These are phyloP conservation scores for Acer yangbiense DNA, from an alignment of 345 rosid species.

Conservation along the genomic window DNA sequence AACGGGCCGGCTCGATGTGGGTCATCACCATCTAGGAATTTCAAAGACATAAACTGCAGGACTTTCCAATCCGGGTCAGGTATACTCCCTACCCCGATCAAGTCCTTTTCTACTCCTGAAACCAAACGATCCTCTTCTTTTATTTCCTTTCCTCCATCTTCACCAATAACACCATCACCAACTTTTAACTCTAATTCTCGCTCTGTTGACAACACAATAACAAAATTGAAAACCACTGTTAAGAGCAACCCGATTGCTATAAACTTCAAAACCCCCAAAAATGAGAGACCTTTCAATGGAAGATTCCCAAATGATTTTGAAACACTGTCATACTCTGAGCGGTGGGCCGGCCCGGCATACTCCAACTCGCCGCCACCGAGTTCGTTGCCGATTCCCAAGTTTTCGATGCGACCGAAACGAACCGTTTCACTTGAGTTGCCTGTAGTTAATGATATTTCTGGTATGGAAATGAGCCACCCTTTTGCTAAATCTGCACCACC, in stretches of 20 bases:
- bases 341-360: constrained; percentile 98
- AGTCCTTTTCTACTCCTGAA: constrained; percentile 32
- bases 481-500: constrained; percentile 83
- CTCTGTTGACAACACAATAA: constrained; percentile 17
- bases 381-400: constrained; percentile 90
- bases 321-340: constrained; percentile 60
- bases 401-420: constrained; percentile 65
- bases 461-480: constrained; percentile 40
- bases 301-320: constrained; percentile 38
- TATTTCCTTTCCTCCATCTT: constrained; percentile 24
- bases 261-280: constrained; percentile 25
- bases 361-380: constrained; percentile 96
- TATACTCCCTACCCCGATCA: constrained; percentile 65
- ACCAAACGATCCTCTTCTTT: constrained; percentile 28
- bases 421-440: constrained; percentile 67
- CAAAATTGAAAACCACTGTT: constrained; percentile 14
- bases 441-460: constrained; percentile 22
- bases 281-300: constrained; percentile 31
- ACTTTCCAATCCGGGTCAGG: constrained; percentile 75
- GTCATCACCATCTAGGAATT: constrained; percentile 56
- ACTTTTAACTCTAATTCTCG: constrained; percentile 9
- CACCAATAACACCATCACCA: constrained; percentile 36
- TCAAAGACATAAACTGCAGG: constrained; percentile 73
- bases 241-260: constrained; percentile 65
- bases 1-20: constrained; percentile 43